Evolutionary conservation across 345 rosid species (phyloP), one percentile per base, ranked within the genome.

Genomic region (Crucihimalaya himalaica): DNA sequence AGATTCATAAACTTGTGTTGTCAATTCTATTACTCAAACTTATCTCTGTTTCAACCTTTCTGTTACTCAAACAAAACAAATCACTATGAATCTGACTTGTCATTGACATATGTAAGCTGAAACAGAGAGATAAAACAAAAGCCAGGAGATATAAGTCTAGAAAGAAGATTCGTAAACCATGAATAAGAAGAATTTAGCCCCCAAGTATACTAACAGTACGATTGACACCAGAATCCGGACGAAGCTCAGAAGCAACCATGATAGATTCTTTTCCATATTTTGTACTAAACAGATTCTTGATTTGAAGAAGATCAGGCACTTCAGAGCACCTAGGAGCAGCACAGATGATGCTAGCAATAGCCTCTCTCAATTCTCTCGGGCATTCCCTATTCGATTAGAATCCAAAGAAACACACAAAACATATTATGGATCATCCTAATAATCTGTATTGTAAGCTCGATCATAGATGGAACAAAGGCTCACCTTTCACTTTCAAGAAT

Each of bases 291-390:
- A 91, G 77, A 74, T 91, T 94, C 89, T 85, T 91, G 51, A 94
- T 74, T 56, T 84, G 90, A 78, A 94, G 72, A 73, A 91, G 83
- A 78, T 94, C 98, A 40, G 96, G 93, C 68, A 94, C 85, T 74
- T 94, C 96, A 35, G 98, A 91, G 79, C 97, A 89, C 82, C 97
- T 85, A n/a, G 98, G 93, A 75, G 98, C 89, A 39, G 98, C 89
- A 85, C 88, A 94, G 53, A 91, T 87, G 63, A 94, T 88, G 81
- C 96, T 91, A 39, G 97, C 85, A 76, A 91, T 70, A 72, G 97
- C 98, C 80, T 94, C 98, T 76, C 84, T 87, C 81, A 94, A 59
- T 81, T 94, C 98, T 71, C 84, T 25, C 0, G 98, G 98, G 29
- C 98, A 94, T 34, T 91, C 97, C 85, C 97, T 94, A 83, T 79